phyloP scores from a whole-genome alignment of 495 filamentous ascomycete species.

The Daldinia concentrica region DNA sequence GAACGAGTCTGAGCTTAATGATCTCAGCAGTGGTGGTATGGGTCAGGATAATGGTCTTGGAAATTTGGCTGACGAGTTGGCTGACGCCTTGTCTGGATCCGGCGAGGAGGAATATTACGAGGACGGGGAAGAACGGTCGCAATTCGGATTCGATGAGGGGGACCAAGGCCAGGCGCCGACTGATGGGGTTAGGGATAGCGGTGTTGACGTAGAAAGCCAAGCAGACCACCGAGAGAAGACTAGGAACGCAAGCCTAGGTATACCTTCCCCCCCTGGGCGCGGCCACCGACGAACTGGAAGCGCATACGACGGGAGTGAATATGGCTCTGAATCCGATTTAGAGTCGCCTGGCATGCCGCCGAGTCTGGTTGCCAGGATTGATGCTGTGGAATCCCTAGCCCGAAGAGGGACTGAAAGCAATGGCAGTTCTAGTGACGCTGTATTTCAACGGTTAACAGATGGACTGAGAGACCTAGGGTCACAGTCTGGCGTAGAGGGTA shows the following conservation, averaged over 20 bases:
- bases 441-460: constrained; percentile 76
- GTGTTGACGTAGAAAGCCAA: constrained; percentile 57
- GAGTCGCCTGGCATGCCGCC: constrained; percentile 75
- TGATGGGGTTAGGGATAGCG: constrained; percentile 52
- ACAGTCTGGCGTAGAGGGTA: constrained; percentile 83
- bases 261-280: constrained; percentile 52
- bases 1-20: constrained; percentile 57
- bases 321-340: constrained; percentile 76
- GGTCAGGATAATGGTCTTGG: constrained; percentile 70
- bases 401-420: constrained; percentile 76
- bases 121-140: constrained; percentile 57
- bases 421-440: constrained; percentile 71
- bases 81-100: constrained; percentile 65
- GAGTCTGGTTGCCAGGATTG: constrained; percentile 76
- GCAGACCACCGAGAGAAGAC: constrained; percentile 38
- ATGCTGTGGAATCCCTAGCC: constrained; percentile 78
- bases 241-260: constrained; percentile 47
- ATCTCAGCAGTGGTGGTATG: constrained; percentile 56
- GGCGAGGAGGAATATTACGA: constrained; percentile 68
- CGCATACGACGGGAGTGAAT: constrained; percentile 69
- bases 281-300: constrained; percentile 59
- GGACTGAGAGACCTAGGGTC: constrained; percentile 78
- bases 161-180: constrained; percentile 20
- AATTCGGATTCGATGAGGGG: constrained; percentile 35
- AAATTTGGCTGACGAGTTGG: constrained; percentile 83